A percentile compares a stretch with the other conserved stretches of the same genome.
Evolutionary conservation across 2,329 filamentous ascomycete species (phyloP).

Genomic region (Cytospora paraplurivora): DNA sequence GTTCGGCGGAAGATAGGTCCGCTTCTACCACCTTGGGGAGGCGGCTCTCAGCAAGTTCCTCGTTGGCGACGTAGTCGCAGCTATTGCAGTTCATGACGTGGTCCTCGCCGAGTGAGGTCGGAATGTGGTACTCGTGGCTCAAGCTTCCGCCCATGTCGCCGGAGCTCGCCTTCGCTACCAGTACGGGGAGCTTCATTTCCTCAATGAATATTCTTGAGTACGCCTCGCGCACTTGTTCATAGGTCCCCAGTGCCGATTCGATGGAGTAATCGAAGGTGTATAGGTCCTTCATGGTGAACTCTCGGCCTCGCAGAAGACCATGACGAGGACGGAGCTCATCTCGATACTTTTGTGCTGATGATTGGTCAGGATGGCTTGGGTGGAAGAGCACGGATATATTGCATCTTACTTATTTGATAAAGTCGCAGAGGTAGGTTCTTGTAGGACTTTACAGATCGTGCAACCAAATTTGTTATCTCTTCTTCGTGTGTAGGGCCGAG

Average conservation of each 20-base stretch:
- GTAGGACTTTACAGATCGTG: slow-evolving; percentile 74
- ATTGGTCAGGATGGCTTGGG: not conserved
- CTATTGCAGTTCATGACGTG: slow-evolving; percentile 72
- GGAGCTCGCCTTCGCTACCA: slow-evolving; percentile 87
- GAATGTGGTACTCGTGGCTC: slow-evolving; percentile 93
- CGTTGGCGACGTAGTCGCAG: slow-evolving; percentile 81
- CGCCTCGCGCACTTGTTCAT: slow-evolving; percentile 69
- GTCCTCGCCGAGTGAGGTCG: slow-evolving; percentile 80
- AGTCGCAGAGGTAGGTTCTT: slow-evolving; percentile 82
- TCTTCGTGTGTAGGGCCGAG: slow-evolving; percentile 95
- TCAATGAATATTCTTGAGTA: slow-evolving; percentile 75
- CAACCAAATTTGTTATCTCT: slow-evolving; percentile 85
- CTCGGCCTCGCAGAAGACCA: slow-evolving; percentile 81
- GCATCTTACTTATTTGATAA: slow-evolving; percentile 78
- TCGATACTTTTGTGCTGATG: slow-evolving; percentile 81
- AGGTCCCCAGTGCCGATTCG: slow-evolving; percentile 75
- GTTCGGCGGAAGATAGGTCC: slow-evolving; percentile 14
- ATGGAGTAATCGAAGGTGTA: slow-evolving; percentile 85
- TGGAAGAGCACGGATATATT: no score
- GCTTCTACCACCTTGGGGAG: slow-evolving; percentile 1
- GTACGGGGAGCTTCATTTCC: slow-evolving; percentile 78
- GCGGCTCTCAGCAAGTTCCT: slow-evolving; percentile 70
- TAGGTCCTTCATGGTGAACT: slow-evolving; percentile 97
- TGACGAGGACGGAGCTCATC: slow-evolving; percentile 89
- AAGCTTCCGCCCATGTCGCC: slow-evolving; percentile 94